These are phyloP conservation scores for Bassia scoparia DNA, from an alignment of 148 eudicot genomes.

Conservation along the genomic window DNA sequence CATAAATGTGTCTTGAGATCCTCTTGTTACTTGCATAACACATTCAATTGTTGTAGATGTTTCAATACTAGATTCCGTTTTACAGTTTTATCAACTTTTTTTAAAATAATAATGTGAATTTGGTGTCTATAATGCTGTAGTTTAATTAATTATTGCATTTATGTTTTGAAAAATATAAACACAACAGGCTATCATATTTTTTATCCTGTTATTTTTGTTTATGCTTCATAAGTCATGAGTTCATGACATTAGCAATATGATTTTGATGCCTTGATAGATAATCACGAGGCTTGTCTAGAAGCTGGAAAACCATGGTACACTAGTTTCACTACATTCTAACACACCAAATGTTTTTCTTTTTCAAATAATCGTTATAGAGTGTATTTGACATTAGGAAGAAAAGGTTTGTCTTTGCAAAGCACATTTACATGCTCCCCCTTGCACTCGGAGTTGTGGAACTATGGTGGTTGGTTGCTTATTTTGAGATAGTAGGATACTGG, in stretches of 20 bases:
- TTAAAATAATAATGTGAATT: not conserved
- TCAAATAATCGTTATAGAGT: not conserved
- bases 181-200: not conserved
- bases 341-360: not conserved
- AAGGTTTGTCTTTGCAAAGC: not conserved
- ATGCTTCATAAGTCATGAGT: too few relatives aligned
- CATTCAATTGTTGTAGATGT: not conserved
- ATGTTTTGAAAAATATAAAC: too few relatives aligned
- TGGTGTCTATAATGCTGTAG: not conserved
- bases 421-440: not conserved
- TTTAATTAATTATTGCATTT: not conserved
- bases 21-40: not conserved
- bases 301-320: not conserved
- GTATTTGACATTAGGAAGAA: not conserved
- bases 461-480: too few relatives aligned
- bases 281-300: not conserved
- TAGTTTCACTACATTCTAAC: not conserved
- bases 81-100: not conserved
- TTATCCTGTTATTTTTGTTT: not conserved
- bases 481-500: not conserved
- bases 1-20: not conserved
- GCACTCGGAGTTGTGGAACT: not conserved
- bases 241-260: not conserved
- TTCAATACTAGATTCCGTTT: not conserved
- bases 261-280: not conserved